phyloP scores from a whole-genome alignment of 371 early-diverging fungal species.

The Mortierella polycephala region DNA sequence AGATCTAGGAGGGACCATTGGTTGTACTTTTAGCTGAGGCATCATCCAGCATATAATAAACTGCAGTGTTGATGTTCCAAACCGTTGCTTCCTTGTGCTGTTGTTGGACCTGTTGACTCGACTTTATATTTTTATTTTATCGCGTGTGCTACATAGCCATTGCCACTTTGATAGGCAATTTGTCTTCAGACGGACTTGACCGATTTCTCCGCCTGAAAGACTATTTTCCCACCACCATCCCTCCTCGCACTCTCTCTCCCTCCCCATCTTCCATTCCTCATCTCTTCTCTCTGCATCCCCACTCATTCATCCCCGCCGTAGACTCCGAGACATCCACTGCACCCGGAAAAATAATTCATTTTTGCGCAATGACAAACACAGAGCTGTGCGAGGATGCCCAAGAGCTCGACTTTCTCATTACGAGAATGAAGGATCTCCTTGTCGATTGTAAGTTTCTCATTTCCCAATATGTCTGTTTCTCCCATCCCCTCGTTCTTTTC shows the following conservation, averaged over 20 bases:
- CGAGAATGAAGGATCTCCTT: constrained; percentile 50
- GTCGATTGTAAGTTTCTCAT: constrained; percentile 37
- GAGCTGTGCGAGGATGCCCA: constrained; percentile 51
- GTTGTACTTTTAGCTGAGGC: constrained; percentile 6
- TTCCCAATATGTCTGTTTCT: neutral
- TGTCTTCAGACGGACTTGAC: no score
- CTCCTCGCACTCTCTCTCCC: neutral
- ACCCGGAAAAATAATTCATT: neutral
- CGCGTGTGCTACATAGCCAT: no score
- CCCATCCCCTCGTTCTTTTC: constrained; percentile 1
- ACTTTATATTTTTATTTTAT: no score
- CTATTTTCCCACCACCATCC: no score
- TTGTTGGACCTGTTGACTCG: no score
- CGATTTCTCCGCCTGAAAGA: no score
- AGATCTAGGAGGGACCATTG: constrained; percentile 3
- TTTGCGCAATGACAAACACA: constrained; percentile 1
- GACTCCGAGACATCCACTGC: neutral
- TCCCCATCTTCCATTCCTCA: neutral
- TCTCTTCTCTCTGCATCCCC: neutral
- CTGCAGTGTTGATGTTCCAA: neutral
- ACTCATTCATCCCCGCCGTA: neutral
- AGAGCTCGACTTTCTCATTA: constrained; percentile 54
- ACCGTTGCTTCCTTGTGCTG: no score
- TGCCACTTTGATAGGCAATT: neutral
- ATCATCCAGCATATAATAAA: neutral